Base-by-base conservation (phyloP, 345 rosid species). In the Brassica cretica region DNA sequence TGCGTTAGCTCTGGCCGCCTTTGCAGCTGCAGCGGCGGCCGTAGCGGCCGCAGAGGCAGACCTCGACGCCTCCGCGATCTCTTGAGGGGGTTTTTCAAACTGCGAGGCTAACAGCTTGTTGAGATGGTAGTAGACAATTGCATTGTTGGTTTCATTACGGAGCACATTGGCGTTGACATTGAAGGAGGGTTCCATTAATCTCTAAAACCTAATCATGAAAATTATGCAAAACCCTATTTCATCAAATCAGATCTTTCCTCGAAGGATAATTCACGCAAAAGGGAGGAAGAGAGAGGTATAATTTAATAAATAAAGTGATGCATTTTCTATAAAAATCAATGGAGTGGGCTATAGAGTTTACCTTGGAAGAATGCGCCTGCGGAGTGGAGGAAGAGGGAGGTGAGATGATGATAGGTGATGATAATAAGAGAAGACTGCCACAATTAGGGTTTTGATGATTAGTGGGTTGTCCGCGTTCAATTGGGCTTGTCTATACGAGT, bases 1-100 rank as follows among this genome's bases (percentile, higher is more conserved):
- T 1, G 98, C 96, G 44, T 85, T 84, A 73, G 90, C 87, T 84
- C 89, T 87, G 3, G 98, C 97, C 15, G 78, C 89, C 85, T 80
- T 81, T 5, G 98, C 97, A 72, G 89, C 92, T 68, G 61, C 76
- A 44, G 79, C 74, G 62, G 94, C 92, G 63, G 89, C 84, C 12
- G 49, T 66, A 46, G 94, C 92, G 55, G 89, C 84, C 12, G 49
- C 68, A 51, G 97, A 94, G 6, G 87, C 86, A 29, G 85, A 81
- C 66, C 84, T 86, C 7, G 98, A 89, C 44, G 91, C 84, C 72
- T 87, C 89, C 49, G 85, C 89, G 55, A 90, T 82, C 83, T 87
- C 91, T 82, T 86, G 89, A 33, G 87, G 90, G 86, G 81, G 63
- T 75, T 76, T 62, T 75, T 72, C n/a, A 74, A 71, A 60, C 68